Percentiles rank a stretch among this genome's conserved stretches.
Evolutionary conservation across 2,329 filamentous ascomycete genomes (phyloP).

Genomic region (Botryotinia globosa): DNA sequence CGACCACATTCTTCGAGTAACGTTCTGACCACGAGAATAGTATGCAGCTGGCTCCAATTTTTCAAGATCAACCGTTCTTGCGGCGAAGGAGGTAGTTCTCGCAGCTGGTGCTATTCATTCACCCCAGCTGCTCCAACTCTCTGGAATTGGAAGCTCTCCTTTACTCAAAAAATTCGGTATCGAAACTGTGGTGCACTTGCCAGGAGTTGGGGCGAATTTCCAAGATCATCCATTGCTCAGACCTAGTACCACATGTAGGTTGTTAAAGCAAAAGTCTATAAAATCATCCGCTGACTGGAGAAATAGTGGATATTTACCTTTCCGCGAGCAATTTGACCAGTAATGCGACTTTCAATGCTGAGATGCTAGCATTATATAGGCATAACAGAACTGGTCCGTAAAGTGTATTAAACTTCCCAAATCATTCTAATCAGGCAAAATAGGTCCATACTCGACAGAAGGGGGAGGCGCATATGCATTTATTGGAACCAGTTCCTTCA

Average conservation of each 20-base stretch:
- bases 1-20: background rate
- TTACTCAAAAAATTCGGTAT: conserved; percentile 48
- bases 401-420: background rate
- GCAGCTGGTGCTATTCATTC: conserved; percentile 51
- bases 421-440: background rate
- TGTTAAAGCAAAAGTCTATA: background rate
- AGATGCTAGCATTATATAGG: conserved; percentile 15
- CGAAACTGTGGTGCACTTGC: conserved; percentile 43
- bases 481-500: conserved; percentile 4
- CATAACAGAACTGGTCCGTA: conserved; percentile 15
- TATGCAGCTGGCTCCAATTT: conserved; percentile 28
- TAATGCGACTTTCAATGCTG: conserved; percentile 18
- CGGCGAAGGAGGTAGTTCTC: conserved; percentile 47
- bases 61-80: conserved; percentile 30
- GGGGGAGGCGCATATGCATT: conserved; percentile 10
- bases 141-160: conserved; percentile 47
- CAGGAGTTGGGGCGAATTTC: conserved; percentile 52
- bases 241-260: conserved; percentile 15
- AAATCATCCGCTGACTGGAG: background rate
- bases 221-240: conserved; percentile 42
- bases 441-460: conserved; percentile 19
- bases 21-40: background rate
- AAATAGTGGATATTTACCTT: conserved; percentile 6
- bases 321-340: conserved; percentile 7
- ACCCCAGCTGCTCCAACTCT: conserved; percentile 52